These are phyloP conservation scores for Lentinula novae-zelandiae DNA, from an alignment of 1,284 basidiomycete species.

Conservation along the genomic window DNA sequence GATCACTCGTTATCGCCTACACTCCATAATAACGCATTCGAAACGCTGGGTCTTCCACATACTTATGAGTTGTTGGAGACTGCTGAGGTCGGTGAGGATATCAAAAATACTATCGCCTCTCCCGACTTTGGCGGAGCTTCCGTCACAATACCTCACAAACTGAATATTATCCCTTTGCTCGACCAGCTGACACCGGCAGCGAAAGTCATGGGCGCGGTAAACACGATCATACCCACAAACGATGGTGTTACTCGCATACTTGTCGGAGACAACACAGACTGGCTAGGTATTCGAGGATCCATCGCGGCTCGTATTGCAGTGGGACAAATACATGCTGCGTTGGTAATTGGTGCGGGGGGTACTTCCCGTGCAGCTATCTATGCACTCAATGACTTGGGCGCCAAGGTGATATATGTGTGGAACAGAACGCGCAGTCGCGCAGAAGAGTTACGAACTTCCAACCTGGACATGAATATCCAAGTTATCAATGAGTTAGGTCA, in stretches of 20 bases:
- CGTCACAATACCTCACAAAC: slow-evolving; percentile 93
- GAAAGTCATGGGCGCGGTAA: slow-evolving; percentile 85
- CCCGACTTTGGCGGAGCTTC: slow-evolving; percentile 91
- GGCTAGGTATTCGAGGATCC: slow-evolving; percentile 77
- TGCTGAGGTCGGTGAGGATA: slow-evolving; percentile 56
- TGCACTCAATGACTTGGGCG: slow-evolving; percentile 71
- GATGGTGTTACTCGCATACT: slow-evolving; percentile 34
- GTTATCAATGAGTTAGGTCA: slow-evolving; percentile 56
- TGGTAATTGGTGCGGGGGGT: slow-evolving; percentile 91
- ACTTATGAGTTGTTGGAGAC: slow-evolving; percentile 80
- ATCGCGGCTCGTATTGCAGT: slow-evolving; percentile 38
- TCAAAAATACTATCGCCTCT: slow-evolving; percentile 60
- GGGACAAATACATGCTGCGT: slow-evolving; percentile 43
- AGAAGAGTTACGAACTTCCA: slow-evolving; percentile 59
- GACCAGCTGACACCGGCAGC: slow-evolving; percentile 79
- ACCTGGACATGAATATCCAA: slow-evolving; percentile 60
- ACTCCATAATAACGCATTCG: slow-evolving; percentile 90
- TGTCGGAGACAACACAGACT: slow-evolving; percentile 92
- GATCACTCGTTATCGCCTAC: slow-evolving; percentile 88
- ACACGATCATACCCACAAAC: slow-evolving; percentile 72
- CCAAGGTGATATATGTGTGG: slow-evolving; percentile 74
- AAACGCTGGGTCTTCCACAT: slow-evolving; percentile 80
- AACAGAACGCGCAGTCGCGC: slow-evolving; percentile 82
- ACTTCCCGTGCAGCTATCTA: slow-evolving; percentile 92
- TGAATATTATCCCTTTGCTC: slow-evolving; percentile 80